Base-by-base conservation (phyloP, 257 asterid genomes). In the Lantana camara region DNA sequence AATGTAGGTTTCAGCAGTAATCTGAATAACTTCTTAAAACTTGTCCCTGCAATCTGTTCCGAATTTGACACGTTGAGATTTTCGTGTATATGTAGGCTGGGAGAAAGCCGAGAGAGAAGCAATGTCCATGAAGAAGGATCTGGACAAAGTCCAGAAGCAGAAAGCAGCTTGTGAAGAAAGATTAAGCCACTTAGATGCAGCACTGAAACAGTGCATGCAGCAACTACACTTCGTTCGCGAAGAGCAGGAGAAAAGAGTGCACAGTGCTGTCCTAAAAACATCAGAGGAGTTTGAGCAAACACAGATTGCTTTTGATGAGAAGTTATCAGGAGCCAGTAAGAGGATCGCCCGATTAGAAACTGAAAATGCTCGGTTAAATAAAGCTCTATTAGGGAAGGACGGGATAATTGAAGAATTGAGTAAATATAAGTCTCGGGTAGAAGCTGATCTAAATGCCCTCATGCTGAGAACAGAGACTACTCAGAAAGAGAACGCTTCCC, bases 151-250 rank as follows among this genome's bases (percentile, higher is more conserved):
- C 56, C 47, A 74, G 17, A 82, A 73, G 37, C 89, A 81, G 75
- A 85, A 68, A 71, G 64, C 73, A 56, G 87, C 72, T 4, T 74
- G 75, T 41, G 96, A 85, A 46, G 86, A 86, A 66, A 81, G 87
- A 65, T 19, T 75, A 73, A 64, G 65, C 74, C 90, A 82, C 54
- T 53, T 86, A 76, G 95, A 88, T 23, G 92, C 84, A 27, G 98
- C 92, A 9, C 69, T 91, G 47, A 91, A 86, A 81, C 93, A 91
- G 70, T 83, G 98, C 46, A 83, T 76, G 92, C 90, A 80, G 85
- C 96, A 86, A 73, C 56, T 91, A 47, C 80, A 79, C 44, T 75
- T 79, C 47, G 85, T 81, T 60, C 84, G 87, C 55, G 85, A 83
- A 60, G 92, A 85, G 53, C 90, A 86, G 73, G 96, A 89, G 69